Conservation (phyloP, 2,329 filamentous ascomycete genomes). For the Arthrobotrys musiformis region DNA sequence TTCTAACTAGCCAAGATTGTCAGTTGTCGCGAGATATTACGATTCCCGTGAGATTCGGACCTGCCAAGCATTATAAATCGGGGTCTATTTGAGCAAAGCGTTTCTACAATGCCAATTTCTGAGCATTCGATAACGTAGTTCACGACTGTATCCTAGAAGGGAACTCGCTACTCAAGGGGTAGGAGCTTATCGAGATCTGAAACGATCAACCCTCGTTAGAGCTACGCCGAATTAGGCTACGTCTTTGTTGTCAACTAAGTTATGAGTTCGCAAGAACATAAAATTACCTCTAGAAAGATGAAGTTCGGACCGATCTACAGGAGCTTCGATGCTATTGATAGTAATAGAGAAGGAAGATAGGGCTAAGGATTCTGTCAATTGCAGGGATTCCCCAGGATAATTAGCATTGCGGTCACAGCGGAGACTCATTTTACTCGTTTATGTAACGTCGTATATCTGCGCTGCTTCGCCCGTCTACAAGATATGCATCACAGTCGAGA, state of each 20-base stretch:
- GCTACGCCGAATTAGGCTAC: not conserved
- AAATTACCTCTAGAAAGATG: not conserved
- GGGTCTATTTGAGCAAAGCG: not conserved
- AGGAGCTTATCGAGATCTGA: conserved; percentile 21
- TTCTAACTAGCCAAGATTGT: not conserved
- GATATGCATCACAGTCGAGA: not conserved
- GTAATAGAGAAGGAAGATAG: not conserved
- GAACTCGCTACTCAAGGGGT: conserved; percentile 5
- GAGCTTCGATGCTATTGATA: not conserved
- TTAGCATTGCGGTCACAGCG: not conserved
- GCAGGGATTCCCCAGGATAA: not conserved
- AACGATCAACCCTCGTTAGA: not conserved
- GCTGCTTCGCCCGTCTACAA: not conserved
- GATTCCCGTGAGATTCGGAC: not conserved
- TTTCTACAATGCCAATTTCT: not conserved
- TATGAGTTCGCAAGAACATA: not conserved
- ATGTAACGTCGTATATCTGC: conserved; percentile 2
- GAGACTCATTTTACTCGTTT: not conserved
- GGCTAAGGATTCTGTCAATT: not conserved
- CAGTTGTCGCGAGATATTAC: not conserved
- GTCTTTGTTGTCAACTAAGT: not conserved
- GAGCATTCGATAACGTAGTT: not conserved
- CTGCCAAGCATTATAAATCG: not conserved
- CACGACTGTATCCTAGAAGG: not conserved
- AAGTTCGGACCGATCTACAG: not conserved